These are phyloP conservation scores for Sordaria brevicollis DNA, from an alignment of 495 filamentous ascomycete species.

Conservation along the genomic window DNA sequence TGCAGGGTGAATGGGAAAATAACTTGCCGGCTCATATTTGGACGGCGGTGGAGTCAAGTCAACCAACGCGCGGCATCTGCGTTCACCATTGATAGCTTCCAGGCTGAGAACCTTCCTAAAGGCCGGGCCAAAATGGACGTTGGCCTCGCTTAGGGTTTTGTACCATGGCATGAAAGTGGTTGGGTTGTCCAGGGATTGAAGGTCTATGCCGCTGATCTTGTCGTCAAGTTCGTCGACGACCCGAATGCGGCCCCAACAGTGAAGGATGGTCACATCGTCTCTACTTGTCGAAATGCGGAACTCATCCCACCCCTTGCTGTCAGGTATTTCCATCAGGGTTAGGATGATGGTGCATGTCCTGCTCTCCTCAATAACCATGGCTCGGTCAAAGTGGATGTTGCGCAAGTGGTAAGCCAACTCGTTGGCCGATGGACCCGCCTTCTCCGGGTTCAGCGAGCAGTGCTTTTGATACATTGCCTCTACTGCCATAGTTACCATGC, in stretches of 20 bases:
- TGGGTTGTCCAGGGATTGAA: constrained; percentile 2
- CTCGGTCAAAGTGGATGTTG: constrained; percentile 1
- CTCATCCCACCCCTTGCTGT: constrained; percentile 9
- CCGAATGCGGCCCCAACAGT: constrained; percentile 7
- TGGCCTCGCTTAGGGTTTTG: constrained; percentile 17
- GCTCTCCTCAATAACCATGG: constrained; percentile 8
- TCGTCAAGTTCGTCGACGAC: not conserved
- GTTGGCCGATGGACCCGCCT: not conserved
- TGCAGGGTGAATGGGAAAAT: constrained; percentile 32
- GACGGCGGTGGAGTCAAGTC: constrained; percentile 6
- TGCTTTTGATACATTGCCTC: constrained; percentile 10
- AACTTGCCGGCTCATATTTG: constrained; percentile 16
- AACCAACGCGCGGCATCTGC: not conserved
- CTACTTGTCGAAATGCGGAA: not conserved
- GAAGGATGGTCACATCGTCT: not conserved
- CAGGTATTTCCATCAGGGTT: not conserved
- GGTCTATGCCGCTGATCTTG: not conserved
- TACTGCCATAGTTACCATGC: constrained; percentile 5
- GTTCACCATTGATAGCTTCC: constrained; percentile 18
- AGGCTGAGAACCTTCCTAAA: constrained; percentile 16
- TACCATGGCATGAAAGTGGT: constrained; percentile 17
- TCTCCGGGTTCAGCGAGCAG: not conserved
- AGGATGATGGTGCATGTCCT: not conserved
- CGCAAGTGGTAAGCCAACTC: constrained; percentile 1
- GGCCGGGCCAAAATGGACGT: constrained; percentile 16